Percentiles rank a stretch among this genome's conserved stretches.
Conservation (phyloP, 2,329 filamentous ascomycete species). For the Claviceps africana region DNA sequence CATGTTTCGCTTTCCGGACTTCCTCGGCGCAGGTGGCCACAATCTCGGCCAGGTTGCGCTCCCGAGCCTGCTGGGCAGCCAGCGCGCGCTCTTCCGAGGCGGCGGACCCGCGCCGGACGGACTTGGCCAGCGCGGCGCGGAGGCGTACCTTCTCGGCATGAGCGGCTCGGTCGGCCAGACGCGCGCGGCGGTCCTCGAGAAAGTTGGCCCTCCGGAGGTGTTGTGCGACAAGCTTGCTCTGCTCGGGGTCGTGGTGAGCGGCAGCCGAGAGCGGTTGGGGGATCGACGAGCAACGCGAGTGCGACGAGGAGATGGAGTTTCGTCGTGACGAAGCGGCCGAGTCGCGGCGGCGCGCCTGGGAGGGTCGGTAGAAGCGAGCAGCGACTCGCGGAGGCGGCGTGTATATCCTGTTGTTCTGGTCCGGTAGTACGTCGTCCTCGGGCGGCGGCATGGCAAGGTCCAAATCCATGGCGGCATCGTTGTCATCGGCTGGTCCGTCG, state of each 20-base stretch:
- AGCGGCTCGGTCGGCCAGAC: slow-evolving; percentile 64
- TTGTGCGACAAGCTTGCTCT: slow-evolving; percentile 66
- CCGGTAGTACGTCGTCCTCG: slow-evolving; percentile 22
- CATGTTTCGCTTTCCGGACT: slow-evolving; percentile 66
- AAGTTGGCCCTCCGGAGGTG: slow-evolving; percentile 69
- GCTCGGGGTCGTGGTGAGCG: slow-evolving; percentile 38
- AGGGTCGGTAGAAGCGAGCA: slow-evolving; percentile 60
- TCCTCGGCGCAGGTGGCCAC: slow-evolving; percentile 71
- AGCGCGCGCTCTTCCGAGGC: slow-evolving; percentile 63
- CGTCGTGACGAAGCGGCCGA: slow-evolving; percentile 67
- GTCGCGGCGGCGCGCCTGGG: slow-evolving; percentile 53
- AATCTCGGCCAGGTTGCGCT: slow-evolving; percentile 70
- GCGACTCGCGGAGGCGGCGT: slow-evolving; percentile 64
- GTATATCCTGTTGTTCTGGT: slow-evolving; percentile 25
- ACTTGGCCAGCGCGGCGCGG: slow-evolving; percentile 60
- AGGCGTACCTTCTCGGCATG: slow-evolving; percentile 74
- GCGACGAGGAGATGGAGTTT: slow-evolving; percentile 65
- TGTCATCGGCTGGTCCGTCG: slow-evolving; percentile 16
- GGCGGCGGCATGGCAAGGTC: slow-evolving; percentile 25
- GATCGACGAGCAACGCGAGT: slow-evolving; percentile 51
- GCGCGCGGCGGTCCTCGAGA: slow-evolving; percentile 65
- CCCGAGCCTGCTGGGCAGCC: slow-evolving; percentile 63
- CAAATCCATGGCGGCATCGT: slow-evolving; percentile 19
- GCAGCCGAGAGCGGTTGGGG: slow-evolving; percentile 34
- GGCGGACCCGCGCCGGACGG: slow-evolving; percentile 47